These are phyloP conservation scores for Bauhinia variegata DNA, from an alignment of 306 rosid genomes.

Conservation along the genomic window DNA sequence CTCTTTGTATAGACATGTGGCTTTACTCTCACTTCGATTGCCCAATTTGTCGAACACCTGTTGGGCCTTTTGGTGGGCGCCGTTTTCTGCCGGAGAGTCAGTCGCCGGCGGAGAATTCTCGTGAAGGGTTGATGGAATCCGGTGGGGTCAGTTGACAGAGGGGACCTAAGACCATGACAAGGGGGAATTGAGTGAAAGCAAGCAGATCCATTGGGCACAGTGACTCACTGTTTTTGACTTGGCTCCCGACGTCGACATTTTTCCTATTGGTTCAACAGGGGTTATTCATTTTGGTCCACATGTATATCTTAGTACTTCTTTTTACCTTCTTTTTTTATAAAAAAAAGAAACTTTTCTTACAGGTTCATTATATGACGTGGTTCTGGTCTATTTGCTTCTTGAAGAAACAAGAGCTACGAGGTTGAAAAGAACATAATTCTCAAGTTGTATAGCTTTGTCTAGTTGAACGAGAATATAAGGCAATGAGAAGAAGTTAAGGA, in stretches of 20 bases:
- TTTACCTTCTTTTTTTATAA: constrained; percentile 6
- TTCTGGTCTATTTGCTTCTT: background rate
- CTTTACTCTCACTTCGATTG: constrained; percentile 86
- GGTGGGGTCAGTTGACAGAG: constrained; percentile 12
- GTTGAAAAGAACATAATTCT: too few relatives aligned
- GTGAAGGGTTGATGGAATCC: constrained; percentile 33
- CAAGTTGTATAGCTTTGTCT: too few relatives aligned
- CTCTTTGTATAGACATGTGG: constrained; percentile 90
- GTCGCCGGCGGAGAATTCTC: constrained; percentile 43
- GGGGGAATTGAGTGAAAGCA: constrained; percentile 19
- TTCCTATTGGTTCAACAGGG: constrained; percentile 8
- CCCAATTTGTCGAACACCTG: constrained; percentile 83
- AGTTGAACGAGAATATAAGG: too few relatives aligned
- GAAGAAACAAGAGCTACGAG: background rate
- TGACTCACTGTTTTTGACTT: too few relatives aligned
- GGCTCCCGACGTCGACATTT: too few relatives aligned
- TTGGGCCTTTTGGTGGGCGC: constrained; percentile 21
- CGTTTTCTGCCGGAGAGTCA: background rate
- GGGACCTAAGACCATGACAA: constrained; percentile 19
- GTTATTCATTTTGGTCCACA: constrained; percentile 11
- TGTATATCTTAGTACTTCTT: background rate
- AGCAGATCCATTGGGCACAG: background rate
- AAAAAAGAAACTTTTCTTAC: too few relatives aligned
- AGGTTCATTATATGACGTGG: too few relatives aligned
- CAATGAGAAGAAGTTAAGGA: too few relatives aligned